Evolutionary conservation across 2,329 filamentous ascomycete genomes (phyloP).

Genomic region (Claviceps fusiformis): DNA sequence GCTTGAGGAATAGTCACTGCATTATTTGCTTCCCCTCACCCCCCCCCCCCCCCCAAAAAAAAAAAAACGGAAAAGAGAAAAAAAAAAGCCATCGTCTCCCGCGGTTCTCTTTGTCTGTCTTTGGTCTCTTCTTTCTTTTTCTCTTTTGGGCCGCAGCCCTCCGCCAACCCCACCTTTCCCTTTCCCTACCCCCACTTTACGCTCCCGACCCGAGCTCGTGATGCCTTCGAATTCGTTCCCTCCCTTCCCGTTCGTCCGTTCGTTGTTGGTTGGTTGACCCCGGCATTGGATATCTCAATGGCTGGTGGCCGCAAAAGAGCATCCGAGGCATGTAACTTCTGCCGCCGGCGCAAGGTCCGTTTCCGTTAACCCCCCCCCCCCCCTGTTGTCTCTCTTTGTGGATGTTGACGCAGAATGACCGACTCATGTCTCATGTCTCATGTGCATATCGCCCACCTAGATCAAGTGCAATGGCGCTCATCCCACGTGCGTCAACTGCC

Average conservation of each 20-base stretch:
- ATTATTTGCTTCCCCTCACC: too few relatives aligned
- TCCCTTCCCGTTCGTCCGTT: too few relatives aligned
- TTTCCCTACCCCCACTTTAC: too few relatives aligned
- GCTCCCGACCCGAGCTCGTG: too few relatives aligned
- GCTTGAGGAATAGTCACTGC: too few relatives aligned
- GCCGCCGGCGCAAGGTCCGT: not conserved
- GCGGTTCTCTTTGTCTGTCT: not conserved
- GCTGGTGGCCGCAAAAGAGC: not conserved
- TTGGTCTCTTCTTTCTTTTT: not conserved
- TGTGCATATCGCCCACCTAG: not conserved
- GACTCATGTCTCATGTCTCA: not conserved
- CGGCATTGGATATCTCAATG: not conserved
- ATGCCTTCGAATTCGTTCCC: too few relatives aligned
- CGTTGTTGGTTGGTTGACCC: too few relatives aligned
- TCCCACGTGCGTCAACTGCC: constrained; percentile 32
- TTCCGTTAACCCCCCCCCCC: not conserved
- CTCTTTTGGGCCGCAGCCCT: too few relatives aligned
- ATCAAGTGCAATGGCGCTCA: constrained; percentile 34
- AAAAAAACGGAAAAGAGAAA: too few relatives aligned
- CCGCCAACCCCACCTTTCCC: too few relatives aligned
- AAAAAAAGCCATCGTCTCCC: not conserved
- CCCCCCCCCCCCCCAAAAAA: not conserved
- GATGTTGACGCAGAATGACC: not conserved
- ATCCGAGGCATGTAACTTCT: not conserved
- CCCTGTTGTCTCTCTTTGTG: not conserved